These are phyloP conservation scores for Amanita rimosa DNA, from an alignment of 768 basidiomycete species.

Conservation along the genomic window DNA sequence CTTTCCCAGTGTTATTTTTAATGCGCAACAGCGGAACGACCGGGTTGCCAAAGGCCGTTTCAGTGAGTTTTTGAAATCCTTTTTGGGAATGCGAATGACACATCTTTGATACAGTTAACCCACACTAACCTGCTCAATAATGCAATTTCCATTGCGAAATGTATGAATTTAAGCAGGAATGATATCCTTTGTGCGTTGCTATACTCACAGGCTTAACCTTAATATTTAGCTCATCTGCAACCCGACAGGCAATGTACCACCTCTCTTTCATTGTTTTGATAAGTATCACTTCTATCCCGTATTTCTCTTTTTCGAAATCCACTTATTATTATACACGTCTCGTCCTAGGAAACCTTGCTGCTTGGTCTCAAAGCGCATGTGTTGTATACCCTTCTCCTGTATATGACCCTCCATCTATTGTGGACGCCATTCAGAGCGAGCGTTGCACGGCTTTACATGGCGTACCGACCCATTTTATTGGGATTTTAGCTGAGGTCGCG, in stretches of 20 bases:
- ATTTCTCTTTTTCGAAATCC: conserved; percentile 7
- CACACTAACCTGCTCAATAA: conserved; percentile 78
- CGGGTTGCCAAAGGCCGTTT: conserved; percentile 73
- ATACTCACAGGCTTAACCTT: neutral
- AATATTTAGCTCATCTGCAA: neutral
- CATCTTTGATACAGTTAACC: conserved; percentile 38
- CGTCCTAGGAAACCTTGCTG: conserved; percentile 70
- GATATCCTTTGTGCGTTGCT: conserved; percentile 56
- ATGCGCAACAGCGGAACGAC: conserved; percentile 55
- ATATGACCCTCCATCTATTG: conserved; percentile 53
- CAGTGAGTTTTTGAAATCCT: conserved; percentile 30
- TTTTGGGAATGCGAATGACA: too few species aligned
- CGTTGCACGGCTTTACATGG: conserved; percentile 73
- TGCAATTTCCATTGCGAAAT: conserved; percentile 53
- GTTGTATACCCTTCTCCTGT: conserved; percentile 66
- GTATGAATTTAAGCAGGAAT: conserved; percentile 54
- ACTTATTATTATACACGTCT: conserved; percentile 37
- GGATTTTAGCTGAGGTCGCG: conserved; percentile 57
- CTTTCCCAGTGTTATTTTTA: neutral
- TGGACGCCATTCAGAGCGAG: conserved; percentile 60
- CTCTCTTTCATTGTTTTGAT: conserved; percentile 87
- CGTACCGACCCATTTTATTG: conserved; percentile 79
- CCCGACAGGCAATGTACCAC: conserved; percentile 63
- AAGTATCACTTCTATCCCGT: conserved; percentile 28
- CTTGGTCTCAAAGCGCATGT: conserved; percentile 64